These are phyloP conservation scores for Gossypium australe DNA, from an alignment of 345 rosid species.

Conservation along the genomic window DNA sequence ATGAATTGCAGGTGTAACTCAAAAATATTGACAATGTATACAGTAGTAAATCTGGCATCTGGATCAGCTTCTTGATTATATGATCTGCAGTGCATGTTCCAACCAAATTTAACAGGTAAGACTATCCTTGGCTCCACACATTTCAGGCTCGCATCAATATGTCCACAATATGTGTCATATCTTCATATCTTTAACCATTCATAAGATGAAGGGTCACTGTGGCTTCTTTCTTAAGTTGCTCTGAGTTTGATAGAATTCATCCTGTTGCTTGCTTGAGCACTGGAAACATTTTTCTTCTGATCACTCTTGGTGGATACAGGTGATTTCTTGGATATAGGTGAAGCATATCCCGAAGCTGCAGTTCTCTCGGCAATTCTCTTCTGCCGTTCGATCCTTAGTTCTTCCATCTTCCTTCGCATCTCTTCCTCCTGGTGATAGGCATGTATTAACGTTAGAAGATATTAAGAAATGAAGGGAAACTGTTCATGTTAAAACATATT, in stretches of 20 bases:
- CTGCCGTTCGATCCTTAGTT: constrained; percentile 53
- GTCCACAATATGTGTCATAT: background rate
- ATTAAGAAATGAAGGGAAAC: background rate
- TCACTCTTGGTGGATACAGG: constrained; percentile 21
- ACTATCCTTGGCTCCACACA: background rate
- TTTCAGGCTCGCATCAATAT: background rate
- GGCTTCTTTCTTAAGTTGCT: constrained; percentile 23
- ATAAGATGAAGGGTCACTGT: background rate
- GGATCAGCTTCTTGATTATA: background rate
- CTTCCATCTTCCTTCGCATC: constrained; percentile 63
- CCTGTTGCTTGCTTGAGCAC: constrained; percentile 22
- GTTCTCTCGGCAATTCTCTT: constrained; percentile 85
- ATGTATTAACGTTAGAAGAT: background rate
- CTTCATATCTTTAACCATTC: background rate
- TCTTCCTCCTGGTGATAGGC: constrained; percentile 69
- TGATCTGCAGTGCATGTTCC: background rate
- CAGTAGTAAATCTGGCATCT: background rate
- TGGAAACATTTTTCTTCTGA: constrained; percentile 20
- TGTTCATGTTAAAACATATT: background rate
- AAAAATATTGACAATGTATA: background rate
- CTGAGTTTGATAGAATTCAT: constrained; percentile 30
- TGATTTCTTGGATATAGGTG: constrained; percentile 35
- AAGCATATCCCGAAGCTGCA: constrained; percentile 37
- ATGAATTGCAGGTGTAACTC: constrained; percentile 2
- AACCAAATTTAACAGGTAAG: background rate